A percentile compares a stretch with the other conserved stretches of the same genome.
phyloP scores from a whole-genome alignment of 306 rosid genomes.

The Castanea mollissima region DNA sequence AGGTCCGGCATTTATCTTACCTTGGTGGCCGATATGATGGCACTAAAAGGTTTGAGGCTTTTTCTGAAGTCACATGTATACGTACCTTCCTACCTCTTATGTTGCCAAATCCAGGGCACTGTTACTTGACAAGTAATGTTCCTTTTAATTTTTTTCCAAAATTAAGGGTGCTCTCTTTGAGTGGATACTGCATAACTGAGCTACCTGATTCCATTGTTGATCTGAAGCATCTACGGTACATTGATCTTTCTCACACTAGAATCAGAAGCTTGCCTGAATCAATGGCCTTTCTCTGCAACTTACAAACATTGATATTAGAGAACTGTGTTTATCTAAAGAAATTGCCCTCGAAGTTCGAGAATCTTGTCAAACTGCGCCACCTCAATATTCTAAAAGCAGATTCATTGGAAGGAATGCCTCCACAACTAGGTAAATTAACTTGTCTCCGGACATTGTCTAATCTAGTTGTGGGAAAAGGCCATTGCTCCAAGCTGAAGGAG shows the following conservation, averaged over 20 bases:
- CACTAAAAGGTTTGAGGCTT: background rate
- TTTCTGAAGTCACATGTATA: constrained; percentile 30
- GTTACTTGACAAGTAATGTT: background rate
- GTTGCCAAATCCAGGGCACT: constrained; percentile 42
- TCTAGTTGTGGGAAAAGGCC: background rate
- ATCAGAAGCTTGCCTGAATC: constrained; percentile 1
- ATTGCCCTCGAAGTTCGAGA: background rate
- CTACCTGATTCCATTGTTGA: background rate
- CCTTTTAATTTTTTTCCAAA: background rate
- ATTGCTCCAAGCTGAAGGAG: background rate
- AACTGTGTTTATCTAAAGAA: background rate
- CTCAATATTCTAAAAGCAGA: background rate
- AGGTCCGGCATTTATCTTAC: background rate
- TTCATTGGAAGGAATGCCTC: background rate
- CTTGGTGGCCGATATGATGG: background rate
- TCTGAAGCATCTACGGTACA: constrained; percentile 11
- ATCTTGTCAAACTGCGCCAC: background rate
- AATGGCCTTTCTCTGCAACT: background rate
- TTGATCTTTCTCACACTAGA: background rate
- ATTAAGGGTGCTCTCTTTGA: background rate
- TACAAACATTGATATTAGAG: background rate
- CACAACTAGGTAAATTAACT: background rate
- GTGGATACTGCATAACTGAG: background rate
- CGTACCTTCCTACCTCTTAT: constrained; percentile 57
- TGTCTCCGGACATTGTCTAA: background rate